Evolutionary conservation across 2,329 filamentous ascomycete species (phyloP).

Genomic region (Drechslerella stenobrocha): DNA sequence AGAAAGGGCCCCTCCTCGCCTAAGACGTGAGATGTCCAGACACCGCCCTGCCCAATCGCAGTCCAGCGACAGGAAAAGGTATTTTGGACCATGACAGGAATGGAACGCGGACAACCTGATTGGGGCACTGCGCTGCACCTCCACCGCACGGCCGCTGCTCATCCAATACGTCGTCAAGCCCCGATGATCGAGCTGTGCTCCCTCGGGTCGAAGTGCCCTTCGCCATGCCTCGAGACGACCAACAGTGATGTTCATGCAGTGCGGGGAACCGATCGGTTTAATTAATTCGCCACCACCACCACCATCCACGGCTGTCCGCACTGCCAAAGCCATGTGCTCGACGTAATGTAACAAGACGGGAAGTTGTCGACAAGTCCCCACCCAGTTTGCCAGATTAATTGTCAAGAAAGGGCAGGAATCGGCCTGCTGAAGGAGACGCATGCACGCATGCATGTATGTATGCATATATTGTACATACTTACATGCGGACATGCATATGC

Average conservation of each 20-base stretch:
- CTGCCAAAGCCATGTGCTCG: conserved; percentile 41
- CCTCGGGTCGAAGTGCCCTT: conserved; percentile 43
- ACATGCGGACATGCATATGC: too few species aligned
- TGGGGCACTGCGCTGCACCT: too few species aligned
- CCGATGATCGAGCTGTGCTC: background rate
- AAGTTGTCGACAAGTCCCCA: conserved; percentile 36
- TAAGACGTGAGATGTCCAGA: too few species aligned
- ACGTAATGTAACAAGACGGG: conserved; percentile 45
- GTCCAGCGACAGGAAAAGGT: too few species aligned
- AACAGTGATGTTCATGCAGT: conserved; percentile 25
- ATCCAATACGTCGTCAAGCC: background rate
- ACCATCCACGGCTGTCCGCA: background rate
- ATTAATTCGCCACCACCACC: conserved; percentile 30
- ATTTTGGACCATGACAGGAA: too few species aligned
- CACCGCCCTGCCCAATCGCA: too few species aligned
- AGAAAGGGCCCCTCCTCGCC: too few species aligned
- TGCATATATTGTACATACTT: too few species aligned
- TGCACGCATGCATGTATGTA: too few species aligned
- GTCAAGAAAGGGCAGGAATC: conserved; percentile 9
- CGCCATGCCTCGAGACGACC: conserved; percentile 43
- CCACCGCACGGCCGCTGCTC: background rate
- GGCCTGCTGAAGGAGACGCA: background rate
- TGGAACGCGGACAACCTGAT: too few species aligned
- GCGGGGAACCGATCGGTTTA: conserved; percentile 29
- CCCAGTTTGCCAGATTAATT: background rate